phyloP scores from a whole-genome alignment of 1,139 yeast species.

The Lodderomyces margitis region DNA sequence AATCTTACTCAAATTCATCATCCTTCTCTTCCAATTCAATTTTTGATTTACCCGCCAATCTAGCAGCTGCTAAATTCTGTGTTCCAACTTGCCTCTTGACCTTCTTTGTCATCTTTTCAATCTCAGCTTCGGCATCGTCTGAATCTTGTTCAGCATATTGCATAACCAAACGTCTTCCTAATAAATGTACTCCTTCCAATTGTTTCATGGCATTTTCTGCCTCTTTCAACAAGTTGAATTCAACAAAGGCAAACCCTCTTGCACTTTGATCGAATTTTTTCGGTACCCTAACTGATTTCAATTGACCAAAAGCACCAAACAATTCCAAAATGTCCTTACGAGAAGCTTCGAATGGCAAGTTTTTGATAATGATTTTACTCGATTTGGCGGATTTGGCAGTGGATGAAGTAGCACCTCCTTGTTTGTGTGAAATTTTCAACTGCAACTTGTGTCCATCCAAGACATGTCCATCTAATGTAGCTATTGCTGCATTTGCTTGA shows the following conservation, averaged over 20 bases:
- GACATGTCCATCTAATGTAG: constrained; percentile 70
- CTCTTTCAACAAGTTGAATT: constrained; percentile 81
- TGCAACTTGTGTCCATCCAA: constrained; percentile 90
- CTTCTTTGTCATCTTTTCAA: constrained; percentile 83
- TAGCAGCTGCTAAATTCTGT: constrained; percentile 68
- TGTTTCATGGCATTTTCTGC: constrained; percentile 96
- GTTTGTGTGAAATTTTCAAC: constrained; percentile 82
- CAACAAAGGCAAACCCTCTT: constrained; percentile 97
- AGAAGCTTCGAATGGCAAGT: constrained; percentile 94
- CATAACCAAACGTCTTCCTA: constrained; percentile 95
- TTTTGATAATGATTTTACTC: constrained; percentile 86
- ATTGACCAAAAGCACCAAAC: constrained; percentile 90
- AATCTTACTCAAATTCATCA: constrained; percentile 21
- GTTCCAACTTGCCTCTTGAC: constrained; percentile 80
- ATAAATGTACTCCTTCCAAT: constrained; percentile 91
- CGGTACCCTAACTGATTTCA: constrained; percentile 94
- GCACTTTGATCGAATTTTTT: constrained; percentile 93
- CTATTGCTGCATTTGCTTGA: constrained; percentile 75
- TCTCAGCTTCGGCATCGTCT: constrained; percentile 83
- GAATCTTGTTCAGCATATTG: constrained; percentile 87
- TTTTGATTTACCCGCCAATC: constrained; percentile 73
- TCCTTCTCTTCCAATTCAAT: constrained; percentile 64
- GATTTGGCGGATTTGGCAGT: constrained; percentile 37
- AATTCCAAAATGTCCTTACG: constrained; percentile 88
- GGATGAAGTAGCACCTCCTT: constrained; percentile 24